Evolutionary conservation across 1,284 basidiomycete genomes (phyloP).

Genomic region (Taiwanofungus camphoratus): DNA sequence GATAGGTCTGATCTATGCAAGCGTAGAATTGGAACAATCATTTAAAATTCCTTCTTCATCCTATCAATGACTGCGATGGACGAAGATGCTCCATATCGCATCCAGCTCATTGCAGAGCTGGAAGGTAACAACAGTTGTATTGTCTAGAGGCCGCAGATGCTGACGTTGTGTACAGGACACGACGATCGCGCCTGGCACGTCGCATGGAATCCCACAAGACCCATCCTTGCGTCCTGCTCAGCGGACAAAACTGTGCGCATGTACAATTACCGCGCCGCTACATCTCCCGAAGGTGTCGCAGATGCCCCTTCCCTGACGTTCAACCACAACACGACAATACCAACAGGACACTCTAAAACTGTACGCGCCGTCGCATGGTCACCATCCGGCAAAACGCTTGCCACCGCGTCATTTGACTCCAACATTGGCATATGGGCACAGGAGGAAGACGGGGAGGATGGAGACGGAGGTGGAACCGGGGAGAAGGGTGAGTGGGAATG

Average conservation of each 20-base stretch:
- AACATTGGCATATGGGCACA: conserved; percentile 92
- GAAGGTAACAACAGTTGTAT: conserved; percentile 4
- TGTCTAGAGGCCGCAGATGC: not conserved
- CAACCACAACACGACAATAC: conserved; percentile 54
- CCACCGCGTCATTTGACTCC: conserved; percentile 93
- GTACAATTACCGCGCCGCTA: conserved; percentile 57
- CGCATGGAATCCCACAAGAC: conserved; percentile 86
- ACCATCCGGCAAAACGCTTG: conserved; percentile 84
- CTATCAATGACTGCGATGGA: too few relatives aligned
- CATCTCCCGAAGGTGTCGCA: conserved; percentile 18
- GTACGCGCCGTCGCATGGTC: conserved; percentile 91
- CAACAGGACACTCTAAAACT: conserved; percentile 86
- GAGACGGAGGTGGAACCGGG: conserved; percentile 34
- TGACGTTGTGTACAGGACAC: conserved; percentile 49
- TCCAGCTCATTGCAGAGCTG: conserved; percentile 7
- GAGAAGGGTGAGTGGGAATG: conserved; percentile 75
- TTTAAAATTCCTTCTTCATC: too few relatives aligned
- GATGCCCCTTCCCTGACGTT: conserved; percentile 36
- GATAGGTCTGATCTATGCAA: too few relatives aligned
- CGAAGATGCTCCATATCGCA: not conserved
- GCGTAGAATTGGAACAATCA: too few relatives aligned
- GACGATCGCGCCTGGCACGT: conserved; percentile 85
- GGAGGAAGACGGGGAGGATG: conserved; percentile 38
- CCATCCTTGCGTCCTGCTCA: conserved; percentile 89
- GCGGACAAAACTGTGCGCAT: conserved; percentile 90